Conservation (phyloP, 2,329 filamentous ascomycete genomes). For the Penicillium sp. region DNA sequence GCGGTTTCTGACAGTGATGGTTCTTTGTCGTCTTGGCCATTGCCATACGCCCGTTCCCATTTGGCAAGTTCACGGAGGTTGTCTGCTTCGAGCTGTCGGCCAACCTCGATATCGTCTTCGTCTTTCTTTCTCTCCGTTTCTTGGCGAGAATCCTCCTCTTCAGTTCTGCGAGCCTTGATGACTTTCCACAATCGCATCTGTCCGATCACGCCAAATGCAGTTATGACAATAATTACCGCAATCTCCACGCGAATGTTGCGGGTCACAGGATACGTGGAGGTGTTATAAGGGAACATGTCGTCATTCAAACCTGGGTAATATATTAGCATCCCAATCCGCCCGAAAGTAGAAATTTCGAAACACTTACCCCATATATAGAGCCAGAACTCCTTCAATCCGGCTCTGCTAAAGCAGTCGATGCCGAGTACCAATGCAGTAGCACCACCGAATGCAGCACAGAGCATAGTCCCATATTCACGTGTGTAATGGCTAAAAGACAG, state of each 20-base stretch:
- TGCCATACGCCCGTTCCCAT: constrained; percentile 76
- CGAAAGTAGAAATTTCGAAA: background rate
- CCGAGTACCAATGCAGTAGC: constrained; percentile 75
- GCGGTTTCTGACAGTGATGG: constrained; percentile 28
- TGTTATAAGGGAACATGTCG: constrained; percentile 70
- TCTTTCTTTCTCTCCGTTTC: constrained; percentile 54
- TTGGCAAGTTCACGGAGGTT: constrained; percentile 45
- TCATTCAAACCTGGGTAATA: constrained; percentile 60
- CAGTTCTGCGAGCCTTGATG: constrained; percentile 54
- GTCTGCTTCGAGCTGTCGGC: constrained; percentile 52
- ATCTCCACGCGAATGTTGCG: constrained; percentile 82
- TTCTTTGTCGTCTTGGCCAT: constrained; percentile 45
- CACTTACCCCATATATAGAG: constrained; percentile 73
- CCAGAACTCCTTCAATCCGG: constrained; percentile 96
- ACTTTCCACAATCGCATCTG: constrained; percentile 84
- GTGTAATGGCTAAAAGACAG: constrained; percentile 76
- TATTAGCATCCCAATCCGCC: constrained; percentile 7
- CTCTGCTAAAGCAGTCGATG: constrained; percentile 82
- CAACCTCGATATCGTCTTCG: constrained; percentile 65
- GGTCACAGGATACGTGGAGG: constrained; percentile 76
- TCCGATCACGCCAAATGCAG: constrained; percentile 70
- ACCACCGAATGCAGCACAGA: constrained; percentile 72
- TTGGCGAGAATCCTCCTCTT: constrained; percentile 44
- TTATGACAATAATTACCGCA: constrained; percentile 70
- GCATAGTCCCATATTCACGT: constrained; percentile 71